A percentile compares a stretch with the other conserved stretches of the same genome.
These are phyloP conservation scores for Cantharellus cinnabarinus DNA, from an alignment of 768 basidiomycete species.

Conservation along the genomic window DNA sequence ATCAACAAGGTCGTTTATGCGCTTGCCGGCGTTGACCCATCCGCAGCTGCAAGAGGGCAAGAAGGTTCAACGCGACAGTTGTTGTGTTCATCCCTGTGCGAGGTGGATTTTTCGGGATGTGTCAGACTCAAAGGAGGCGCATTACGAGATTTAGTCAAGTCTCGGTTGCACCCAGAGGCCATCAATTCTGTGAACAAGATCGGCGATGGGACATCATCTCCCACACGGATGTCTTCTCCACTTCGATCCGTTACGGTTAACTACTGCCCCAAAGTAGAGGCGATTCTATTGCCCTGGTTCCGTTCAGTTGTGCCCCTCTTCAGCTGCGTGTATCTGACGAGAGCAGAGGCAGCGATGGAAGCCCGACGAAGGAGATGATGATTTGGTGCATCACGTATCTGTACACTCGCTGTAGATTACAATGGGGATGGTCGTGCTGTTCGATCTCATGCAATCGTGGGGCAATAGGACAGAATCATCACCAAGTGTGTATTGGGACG, in stretches of 20 bases:
- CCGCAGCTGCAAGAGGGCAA: neutral
- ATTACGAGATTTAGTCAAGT: conserved; percentile 7
- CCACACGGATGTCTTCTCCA: neutral
- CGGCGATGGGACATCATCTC: neutral
- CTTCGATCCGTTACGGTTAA: conserved; percentile 4
- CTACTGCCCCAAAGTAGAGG: conserved; percentile 5
- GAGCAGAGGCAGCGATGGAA: neutral
- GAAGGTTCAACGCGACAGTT: neutral
- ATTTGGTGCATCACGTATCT: too few relatives aligned
- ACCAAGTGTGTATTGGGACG: too few relatives aligned
- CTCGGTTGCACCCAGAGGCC: neutral
- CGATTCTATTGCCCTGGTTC: conserved; percentile 6
- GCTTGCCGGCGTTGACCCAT: neutral
- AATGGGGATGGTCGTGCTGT: too few relatives aligned
- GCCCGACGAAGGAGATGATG: too few relatives aligned
- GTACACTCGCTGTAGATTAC: too few relatives aligned
- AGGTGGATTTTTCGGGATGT: neutral
- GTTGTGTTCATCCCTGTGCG: neutral
- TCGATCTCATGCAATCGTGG: too few relatives aligned
- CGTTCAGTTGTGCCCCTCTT: neutral
- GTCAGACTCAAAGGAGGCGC: conserved; percentile 3
- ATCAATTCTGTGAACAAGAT: neutral
- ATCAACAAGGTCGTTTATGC: neutral
- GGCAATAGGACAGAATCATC: too few relatives aligned
- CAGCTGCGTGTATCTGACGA: conserved; percentile 5